Evolutionary conservation across 352 stramenopile genomes (phyloP).

Genomic region (Saprolegnia diclina): DNA sequence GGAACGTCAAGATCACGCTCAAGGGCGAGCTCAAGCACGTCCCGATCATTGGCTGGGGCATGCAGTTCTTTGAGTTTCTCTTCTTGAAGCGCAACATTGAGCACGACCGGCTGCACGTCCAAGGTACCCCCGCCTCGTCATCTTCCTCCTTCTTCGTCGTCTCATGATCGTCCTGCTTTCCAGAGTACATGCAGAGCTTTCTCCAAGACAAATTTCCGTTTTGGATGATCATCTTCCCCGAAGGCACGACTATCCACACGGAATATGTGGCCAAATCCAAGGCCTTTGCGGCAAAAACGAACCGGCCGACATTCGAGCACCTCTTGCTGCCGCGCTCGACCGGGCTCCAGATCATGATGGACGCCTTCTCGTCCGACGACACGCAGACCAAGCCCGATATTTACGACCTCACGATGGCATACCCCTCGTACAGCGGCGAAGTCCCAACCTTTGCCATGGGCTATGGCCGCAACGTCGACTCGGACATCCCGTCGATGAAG

Average conservation of each 20-base stretch:
- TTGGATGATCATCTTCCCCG: conserved; percentile 86
- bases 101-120: conserved; percentile 59
- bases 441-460: conserved; percentile 87
- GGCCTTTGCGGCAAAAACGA: conserved; percentile 75
- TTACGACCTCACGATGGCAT: conserved; percentile 91
- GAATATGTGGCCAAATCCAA: conserved; percentile 86
- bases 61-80: conserved; percentile 87
- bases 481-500: conserved; percentile 79
- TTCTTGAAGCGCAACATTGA: conserved; percentile 83
- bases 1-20: conserved; percentile 89
- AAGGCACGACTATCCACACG: conserved; percentile 87
- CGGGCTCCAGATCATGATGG: conserved; percentile 89
- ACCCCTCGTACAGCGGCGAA: conserved; percentile 76
- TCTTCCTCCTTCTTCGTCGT: not conserved
- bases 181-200: conserved; percentile 69
- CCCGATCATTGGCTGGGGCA: conserved; percentile 84
- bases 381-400: conserved; percentile 83
- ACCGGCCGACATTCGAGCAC: conserved; percentile 85
- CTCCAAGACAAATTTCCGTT: conserved; percentile 81
- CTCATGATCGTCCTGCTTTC: not conserved
- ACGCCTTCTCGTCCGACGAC: conserved; percentile 47
- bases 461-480: conserved; percentile 77
- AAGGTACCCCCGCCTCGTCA: conserved; percentile 30
- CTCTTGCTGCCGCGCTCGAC: conserved; percentile 88
- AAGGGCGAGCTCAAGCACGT: conserved; percentile 88